Percentiles rank a stretch among this genome's conserved stretches.
These are phyloP conservation scores for Sparassis latifolia DNA, from an alignment of 1,284 basidiomycete species.

Conservation along the genomic window DNA sequence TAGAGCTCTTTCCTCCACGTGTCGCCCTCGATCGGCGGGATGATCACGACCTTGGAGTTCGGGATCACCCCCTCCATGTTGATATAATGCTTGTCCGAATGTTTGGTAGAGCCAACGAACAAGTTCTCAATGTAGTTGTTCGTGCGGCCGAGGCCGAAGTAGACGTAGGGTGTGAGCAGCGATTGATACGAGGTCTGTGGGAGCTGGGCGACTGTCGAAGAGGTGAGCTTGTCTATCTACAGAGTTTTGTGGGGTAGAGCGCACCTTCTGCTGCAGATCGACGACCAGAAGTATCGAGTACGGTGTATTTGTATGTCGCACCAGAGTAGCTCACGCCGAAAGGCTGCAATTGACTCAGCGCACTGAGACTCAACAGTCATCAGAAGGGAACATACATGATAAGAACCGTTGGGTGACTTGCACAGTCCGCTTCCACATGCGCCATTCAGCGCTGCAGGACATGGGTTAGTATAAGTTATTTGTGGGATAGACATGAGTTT, in stretches of 20 bases:
- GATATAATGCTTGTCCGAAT: conserved; percentile 66
- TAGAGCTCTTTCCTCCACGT: conserved; percentile 89
- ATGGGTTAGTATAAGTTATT: neutral
- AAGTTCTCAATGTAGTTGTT: conserved; percentile 99
- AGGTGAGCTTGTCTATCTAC: no score
- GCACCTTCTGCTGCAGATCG: conserved; percentile 86
- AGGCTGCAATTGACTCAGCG: conserved; percentile 44
- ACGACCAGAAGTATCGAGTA: conserved; percentile 87
- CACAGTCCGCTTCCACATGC: conserved; percentile 85
- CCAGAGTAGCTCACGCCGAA: conserved; percentile 94
- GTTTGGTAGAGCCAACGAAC: conserved; percentile 84
- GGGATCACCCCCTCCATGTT: conserved; percentile 96
- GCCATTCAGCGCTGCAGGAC: conserved; percentile 77
- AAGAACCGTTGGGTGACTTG: conserved; percentile 54
- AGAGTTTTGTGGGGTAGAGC: neutral
- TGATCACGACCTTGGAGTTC: conserved; percentile 94
- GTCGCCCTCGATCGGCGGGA: conserved; percentile 48
- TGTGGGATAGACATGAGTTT: neutral
- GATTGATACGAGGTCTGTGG: conserved; percentile 90
- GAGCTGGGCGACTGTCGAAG: conserved; percentile 73
- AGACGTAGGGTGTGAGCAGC: conserved; percentile 87
- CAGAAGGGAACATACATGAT: conserved; percentile 51
- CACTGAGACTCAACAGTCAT: neutral
- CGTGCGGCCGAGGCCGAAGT: conserved; percentile 96
- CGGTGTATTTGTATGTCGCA: conserved; percentile 96